Percentiles rank a stretch among this genome's conserved stretches.
These are phyloP conservation scores for Aureobasidium sp. DNA, from an alignment of 2,329 filamentous ascomycete species.

Conservation along the genomic window DNA sequence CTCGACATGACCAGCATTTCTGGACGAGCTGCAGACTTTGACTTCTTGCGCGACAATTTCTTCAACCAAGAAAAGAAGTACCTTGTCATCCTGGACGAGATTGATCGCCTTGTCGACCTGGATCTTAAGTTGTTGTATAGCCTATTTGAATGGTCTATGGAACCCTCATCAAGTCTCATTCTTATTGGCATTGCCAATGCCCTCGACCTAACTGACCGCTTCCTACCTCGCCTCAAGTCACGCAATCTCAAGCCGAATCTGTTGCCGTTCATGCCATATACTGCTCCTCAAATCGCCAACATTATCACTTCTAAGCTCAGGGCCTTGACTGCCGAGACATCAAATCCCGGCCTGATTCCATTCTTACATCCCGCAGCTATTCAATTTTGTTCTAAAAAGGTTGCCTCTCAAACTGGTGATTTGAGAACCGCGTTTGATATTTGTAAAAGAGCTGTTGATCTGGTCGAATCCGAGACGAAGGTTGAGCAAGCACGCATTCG, in stretches of 20 bases:
- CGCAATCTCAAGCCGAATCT: constrained; percentile 85
- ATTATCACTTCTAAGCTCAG: constrained; percentile 81
- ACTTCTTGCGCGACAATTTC: constrained; percentile 64
- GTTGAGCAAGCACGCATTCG: constrained; percentile 52
- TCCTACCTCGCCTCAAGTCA: constrained; percentile 85
- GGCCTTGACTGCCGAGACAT: constrained; percentile 52
- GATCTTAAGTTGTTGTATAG: constrained; percentile 85
- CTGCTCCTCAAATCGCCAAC: constrained; percentile 73
- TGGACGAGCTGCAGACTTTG: constrained; percentile 59
- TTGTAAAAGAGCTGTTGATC: constrained; percentile 78
- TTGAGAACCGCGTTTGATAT: constrained; percentile 93
- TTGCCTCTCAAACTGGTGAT: constrained; percentile 89
- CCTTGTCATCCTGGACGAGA: constrained; percentile 87
- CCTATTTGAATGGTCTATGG: constrained; percentile 93
- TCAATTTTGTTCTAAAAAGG: constrained; percentile 88
- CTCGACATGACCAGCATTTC: constrained; percentile 55
- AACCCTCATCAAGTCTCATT: constrained; percentile 69
- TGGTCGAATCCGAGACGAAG: constrained; percentile 78
- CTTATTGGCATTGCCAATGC: constrained; percentile 94
- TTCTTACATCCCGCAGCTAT: constrained; percentile 93
- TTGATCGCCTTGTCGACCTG: constrained; percentile 84
- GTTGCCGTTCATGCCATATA: constrained; percentile 89
- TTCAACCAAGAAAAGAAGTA: constrained; percentile 52
- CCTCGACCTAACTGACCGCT: constrained; percentile 88
- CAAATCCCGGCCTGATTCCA: constrained; percentile 57